Percentiles rank a stretch among this genome's conserved stretches.
These are phyloP conservation scores for Moricandia arvensis DNA, from an alignment of 345 rosid species.

Conservation along the genomic window DNA sequence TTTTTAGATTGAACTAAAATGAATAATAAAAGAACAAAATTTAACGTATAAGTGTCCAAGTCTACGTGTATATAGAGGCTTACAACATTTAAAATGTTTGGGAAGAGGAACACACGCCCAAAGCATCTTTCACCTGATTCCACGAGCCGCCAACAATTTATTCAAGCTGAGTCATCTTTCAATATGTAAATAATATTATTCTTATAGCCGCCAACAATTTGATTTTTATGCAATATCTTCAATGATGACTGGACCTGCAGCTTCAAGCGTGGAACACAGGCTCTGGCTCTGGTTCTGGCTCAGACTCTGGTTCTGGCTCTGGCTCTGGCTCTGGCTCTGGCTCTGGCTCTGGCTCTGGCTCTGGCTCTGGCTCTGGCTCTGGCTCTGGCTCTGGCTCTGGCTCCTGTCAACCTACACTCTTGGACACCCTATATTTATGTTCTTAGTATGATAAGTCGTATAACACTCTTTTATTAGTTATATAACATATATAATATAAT, in stretches of 20 bases:
- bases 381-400: neutral
- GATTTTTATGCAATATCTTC: neutral
- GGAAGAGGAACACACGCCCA: neutral
- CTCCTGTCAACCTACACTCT: conserved; percentile 20
- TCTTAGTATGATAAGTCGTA: conserved; percentile 5
- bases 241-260: neutral
- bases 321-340: neutral
- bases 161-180: conserved; percentile 20
- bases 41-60: too few relatives aligned
- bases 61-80: too few relatives aligned
- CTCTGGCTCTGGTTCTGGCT: too few relatives aligned
- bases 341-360: conserved; percentile 1
- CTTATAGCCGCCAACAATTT: neutral
- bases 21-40: too few relatives aligned
- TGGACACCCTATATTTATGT: neutral
- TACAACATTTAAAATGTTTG: too few relatives aligned
- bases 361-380: neutral
- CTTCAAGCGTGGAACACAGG: conserved; percentile 10
- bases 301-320: neutral
- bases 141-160: conserved; percentile 17
- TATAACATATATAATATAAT: neutral
- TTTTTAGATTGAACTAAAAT: too few relatives aligned
- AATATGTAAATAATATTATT: neutral
- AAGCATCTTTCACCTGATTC: conserved; percentile 11
- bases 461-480: neutral